Base-by-base conservation (phyloP, 2,329 filamentous ascomycete species). In the Diplocarpon rosae region DNA sequence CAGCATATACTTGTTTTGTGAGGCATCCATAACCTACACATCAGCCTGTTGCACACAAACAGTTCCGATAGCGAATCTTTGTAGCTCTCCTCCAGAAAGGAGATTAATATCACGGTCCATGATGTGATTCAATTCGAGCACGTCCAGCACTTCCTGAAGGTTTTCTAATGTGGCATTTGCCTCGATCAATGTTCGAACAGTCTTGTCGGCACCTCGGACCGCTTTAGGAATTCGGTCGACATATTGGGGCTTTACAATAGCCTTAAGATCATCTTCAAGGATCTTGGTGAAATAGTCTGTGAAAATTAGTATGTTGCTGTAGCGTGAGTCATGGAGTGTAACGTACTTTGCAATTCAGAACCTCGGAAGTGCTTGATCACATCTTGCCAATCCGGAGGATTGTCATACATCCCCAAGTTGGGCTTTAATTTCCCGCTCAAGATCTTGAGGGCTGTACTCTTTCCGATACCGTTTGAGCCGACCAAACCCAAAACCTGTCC, bases 371-470 rank as follows among this genome's bases (percentile, higher is more conserved):
- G 84, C 71, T 92, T 95, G 69, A 98, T 78, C 49, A 98, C 93
- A 68, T 96, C 92, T 69, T 96, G 89, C 92, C 93, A 98, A 66
- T 98, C 92, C 12, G 92, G 93, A 8, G 92, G 90, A 67, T 96
- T 93, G 56, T 96, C 89, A 64, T 85, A 95, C 63, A 84, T 78
- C 55, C 93, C 92, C 68, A 98, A 67, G 66, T 98, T 98, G 48
- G 92, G 92, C 78, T 98, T 98, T 61, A 98, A 75, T 71, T 96
- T 98, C 63, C 92, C 92, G 61, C 87, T 94, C 60, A 98, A 80
- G 65, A 98, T 95, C 75, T 98, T 98, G 66, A 98, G 72, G 8
- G 92, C 93, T n/a, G 92, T 98, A 71, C 88, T 95, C 79, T 98
- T 98, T 68, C 92, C 92, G 60, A 96, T 98, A 87, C 93, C 92